Percentiles rank a stretch among this genome's conserved stretches.
These are phyloP conservation scores for Bidens hawaiensis DNA, from an alignment of 140 eudicot species.

Conservation along the genomic window DNA sequence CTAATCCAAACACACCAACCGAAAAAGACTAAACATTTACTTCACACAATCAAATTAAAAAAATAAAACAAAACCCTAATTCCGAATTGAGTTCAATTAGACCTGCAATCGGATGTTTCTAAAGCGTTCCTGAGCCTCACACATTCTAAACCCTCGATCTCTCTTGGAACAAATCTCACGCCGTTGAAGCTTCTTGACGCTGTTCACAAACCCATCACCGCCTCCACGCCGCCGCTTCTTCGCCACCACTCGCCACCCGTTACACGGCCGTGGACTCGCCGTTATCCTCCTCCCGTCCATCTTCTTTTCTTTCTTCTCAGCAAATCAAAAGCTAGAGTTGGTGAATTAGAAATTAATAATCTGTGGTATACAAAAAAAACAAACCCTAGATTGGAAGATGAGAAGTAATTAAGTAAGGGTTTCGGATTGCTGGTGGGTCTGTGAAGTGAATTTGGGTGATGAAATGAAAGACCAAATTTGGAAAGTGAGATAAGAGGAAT, in stretches of 20 bases:
- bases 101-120: slow-evolving; percentile 82
- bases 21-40: too few relatives aligned
- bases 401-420: too few relatives aligned
- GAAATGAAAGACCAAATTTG: too few relatives aligned
- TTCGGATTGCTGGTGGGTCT: too few relatives aligned
- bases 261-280: slow-evolving; percentile 85
- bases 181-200: slow-evolving; percentile 87
- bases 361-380: too few relatives aligned
- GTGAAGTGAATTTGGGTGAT: too few relatives aligned
- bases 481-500: too few relatives aligned
- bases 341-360: too few relatives aligned
- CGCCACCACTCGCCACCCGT: slow-evolving; percentile 75
- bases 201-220: slow-evolving; percentile 81
- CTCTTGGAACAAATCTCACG: slow-evolving; percentile 87
- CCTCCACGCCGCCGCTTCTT: slow-evolving; percentile 62
- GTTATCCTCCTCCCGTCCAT: slow-evolving; percentile 92
- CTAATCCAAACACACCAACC: too few relatives aligned
- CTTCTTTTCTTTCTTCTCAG: too few relatives aligned
- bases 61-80: neutral
- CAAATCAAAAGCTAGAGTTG: too few relatives aligned
- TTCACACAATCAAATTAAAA: neutral
- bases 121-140: slow-evolving; percentile 82
- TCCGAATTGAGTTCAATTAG: neutral
- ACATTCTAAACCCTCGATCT: slow-evolving; percentile 74
- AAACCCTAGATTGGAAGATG: too few relatives aligned